phyloP scores from a whole-genome alignment of 1,284 basidiomycete species.

The Moniliophthora roreri region DNA sequence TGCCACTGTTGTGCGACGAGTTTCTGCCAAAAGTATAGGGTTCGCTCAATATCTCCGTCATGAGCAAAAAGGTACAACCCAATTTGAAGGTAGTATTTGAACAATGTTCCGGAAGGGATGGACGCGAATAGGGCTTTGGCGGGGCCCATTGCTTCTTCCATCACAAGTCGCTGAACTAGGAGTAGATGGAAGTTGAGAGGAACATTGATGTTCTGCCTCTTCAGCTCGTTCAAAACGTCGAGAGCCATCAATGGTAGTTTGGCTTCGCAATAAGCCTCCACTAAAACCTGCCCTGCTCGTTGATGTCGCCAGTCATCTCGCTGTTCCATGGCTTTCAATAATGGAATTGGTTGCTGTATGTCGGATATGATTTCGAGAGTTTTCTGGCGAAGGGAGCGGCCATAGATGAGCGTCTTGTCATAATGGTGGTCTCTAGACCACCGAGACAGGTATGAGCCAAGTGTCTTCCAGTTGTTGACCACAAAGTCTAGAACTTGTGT shows the following conservation, averaged over 20 bases:
- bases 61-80: constrained; percentile 53
- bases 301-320: constrained; percentile 27
- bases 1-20: constrained; percentile 32
- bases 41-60: constrained; percentile 45
- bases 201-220: constrained; percentile 32
- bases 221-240: constrained; percentile 44
- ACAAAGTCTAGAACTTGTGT: constrained; percentile 44
- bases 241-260: constrained; percentile 38
- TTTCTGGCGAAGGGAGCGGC: constrained; percentile 30
- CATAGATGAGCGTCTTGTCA: constrained; percentile 12
- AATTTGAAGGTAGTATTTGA: constrained; percentile 36
- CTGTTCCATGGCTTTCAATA: constrained; percentile 30
- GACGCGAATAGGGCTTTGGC: constrained; percentile 45
- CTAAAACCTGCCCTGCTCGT: constrained; percentile 38
- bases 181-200: constrained; percentile 28
- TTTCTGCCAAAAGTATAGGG: constrained; percentile 42
- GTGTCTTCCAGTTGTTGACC: constrained; percentile 38
- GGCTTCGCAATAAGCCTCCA: constrained; percentile 34
- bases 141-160: constrained; percentile 33
- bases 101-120: constrained; percentile 21
- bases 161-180: constrained; percentile 47
- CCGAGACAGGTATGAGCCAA: constrained; percentile 32
- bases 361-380: constrained; percentile 31
- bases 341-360: constrained; percentile 33
- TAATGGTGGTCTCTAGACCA: constrained; percentile 13